phyloP scores from a whole-genome alignment of 1,284 basidiomycete species.

The Ceratobasidium sp. region DNA sequence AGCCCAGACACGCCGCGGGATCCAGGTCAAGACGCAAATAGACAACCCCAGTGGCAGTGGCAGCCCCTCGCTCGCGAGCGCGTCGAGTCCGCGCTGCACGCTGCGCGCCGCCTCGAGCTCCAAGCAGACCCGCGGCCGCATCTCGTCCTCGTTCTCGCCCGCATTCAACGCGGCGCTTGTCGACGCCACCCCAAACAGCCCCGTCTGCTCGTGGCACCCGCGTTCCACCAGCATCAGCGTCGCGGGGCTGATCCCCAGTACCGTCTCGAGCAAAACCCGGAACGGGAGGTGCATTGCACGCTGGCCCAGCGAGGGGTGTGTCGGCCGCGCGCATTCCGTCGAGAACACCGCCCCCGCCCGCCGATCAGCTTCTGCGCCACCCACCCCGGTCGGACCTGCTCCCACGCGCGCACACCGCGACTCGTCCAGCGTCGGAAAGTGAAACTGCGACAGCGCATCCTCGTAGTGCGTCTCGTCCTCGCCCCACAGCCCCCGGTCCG shows the following conservation, averaged over 20 bases:
- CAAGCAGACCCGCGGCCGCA: slow-evolving; percentile 26
- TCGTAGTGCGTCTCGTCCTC: slow-evolving; percentile 38
- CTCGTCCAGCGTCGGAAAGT: slow-evolving; percentile 42
- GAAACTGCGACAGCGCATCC: slow-evolving; percentile 44
- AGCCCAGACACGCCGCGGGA: slow-evolving; percentile 31
- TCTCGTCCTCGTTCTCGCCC: slow-evolving; percentile 5
- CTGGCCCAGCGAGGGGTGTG: slow-evolving; percentile 37
- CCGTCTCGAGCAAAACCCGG: slow-evolving; percentile 40
- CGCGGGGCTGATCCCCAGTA: slow-evolving; percentile 38
- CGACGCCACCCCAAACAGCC: slow-evolving; percentile 40
- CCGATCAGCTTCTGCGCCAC: slow-evolving; percentile 8
- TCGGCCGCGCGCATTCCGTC: slow-evolving; percentile 17
- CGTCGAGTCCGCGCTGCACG: slow-evolving; percentile 1
- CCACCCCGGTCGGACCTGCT: background rate
- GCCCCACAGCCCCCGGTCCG: slow-evolving; percentile 2
- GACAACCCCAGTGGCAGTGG: slow-evolving; percentile 27
- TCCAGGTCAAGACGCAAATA: slow-evolving; percentile 23
- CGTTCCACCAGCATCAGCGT: slow-evolving; percentile 41
- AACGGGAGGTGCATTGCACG: slow-evolving; percentile 34
- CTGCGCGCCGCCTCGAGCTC: slow-evolving; percentile 5
- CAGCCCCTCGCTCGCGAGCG: slow-evolving; percentile 13
- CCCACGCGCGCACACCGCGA: slow-evolving; percentile 1
- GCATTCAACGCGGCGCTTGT: background rate
- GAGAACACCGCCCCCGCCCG: slow-evolving; percentile 17
- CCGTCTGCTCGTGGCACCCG: slow-evolving; percentile 38